Base-by-base conservation (phyloP, 1,284 basidiomycete species). In the Ceratorhiza oryzae-sativae region DNA sequence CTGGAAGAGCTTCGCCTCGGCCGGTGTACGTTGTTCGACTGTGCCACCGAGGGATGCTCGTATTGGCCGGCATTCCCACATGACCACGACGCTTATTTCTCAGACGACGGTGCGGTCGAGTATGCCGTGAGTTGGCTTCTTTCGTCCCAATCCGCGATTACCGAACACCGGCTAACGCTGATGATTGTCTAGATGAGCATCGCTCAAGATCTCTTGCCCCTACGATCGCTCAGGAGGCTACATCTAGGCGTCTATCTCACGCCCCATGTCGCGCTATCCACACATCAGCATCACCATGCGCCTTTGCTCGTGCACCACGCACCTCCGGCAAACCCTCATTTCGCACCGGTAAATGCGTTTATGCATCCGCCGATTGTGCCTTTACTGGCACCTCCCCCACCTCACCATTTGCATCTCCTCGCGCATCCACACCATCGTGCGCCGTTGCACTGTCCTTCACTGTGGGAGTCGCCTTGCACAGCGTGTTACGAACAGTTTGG, bases 401-500 rank as follows among this genome's bases (percentile, higher is more conserved):
- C 62, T 55, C 32, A 62, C 63, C 70, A 71, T 30, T 30, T 75
- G 46, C 30, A 70, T 49, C n/a, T 74, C 42, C 49, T 75, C 61
- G 46, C 75, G 58, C 30, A 74, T 71, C n/a, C 71, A 65, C 55
- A 74, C 73, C 65, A 72, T 58, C 63, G 51, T 41, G 45, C 70
- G 36, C 59, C 34, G 8, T 45, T 53, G 1, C 51, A 56, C 42
- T 59, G 20, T 45, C 45, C 45, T 34, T 42, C 34, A 51, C 67
- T 56, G 32, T 74, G 15, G 75, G 74, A 56, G 76, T 74, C 36
- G 78, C 79, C 42, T 13, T 70, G 67, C 30, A 27, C 39, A 12
- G 36, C 67, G 25, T 70, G 67, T n/a, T 34, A 45, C 27, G 46
- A n/a, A 1, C 46, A 70, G 25, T 70, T 70, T 25, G 67, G 67